A percentile compares a stretch with the other conserved stretches of the same genome.
Conservation (phyloP, 2,329 filamentous ascomycete species). For the Xylaria sp. region DNA sequence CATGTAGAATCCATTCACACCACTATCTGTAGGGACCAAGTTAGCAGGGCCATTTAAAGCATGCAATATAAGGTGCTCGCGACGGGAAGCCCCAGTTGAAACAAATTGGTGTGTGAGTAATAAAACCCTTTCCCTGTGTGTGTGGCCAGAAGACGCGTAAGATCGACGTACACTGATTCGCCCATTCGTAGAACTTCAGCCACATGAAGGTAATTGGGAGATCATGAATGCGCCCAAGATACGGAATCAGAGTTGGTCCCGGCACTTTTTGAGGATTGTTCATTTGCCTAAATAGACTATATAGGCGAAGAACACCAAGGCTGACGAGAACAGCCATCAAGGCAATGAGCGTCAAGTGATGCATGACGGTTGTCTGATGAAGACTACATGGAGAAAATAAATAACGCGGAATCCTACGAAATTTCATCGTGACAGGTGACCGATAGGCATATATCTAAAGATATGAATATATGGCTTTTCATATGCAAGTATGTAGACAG, state of each 20-base stretch:
- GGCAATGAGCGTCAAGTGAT: conserved; percentile 41
- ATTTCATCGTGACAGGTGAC: not conserved
- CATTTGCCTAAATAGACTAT: conserved; percentile 45
- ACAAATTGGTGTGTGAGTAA: not conserved
- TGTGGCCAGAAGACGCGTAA: not conserved
- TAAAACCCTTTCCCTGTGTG: not conserved
- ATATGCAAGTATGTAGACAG: not conserved
- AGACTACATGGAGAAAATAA: not conserved
- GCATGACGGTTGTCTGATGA: conserved; percentile 37
- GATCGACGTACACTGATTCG: conserved; percentile 39
- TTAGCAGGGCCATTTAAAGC: not conserved
- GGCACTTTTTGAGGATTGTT: conserved; percentile 47
- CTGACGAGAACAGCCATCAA: conserved; percentile 39
- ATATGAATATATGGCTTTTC: not conserved
- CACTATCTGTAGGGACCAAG: conserved; percentile 38
- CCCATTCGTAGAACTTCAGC: conserved; percentile 61
- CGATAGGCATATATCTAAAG: conserved; percentile 12
- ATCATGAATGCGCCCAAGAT: conserved; percentile 56
- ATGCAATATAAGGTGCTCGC: not conserved
- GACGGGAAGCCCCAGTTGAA: not conserved
- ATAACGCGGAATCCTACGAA: not conserved
- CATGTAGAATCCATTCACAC: conserved; percentile 48
- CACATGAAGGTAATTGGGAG: conserved; percentile 61
- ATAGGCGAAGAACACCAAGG: conserved; percentile 41
- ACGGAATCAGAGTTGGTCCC: conserved; percentile 49